Evolutionary conservation across 495 filamentous ascomycete species (phyloP).

Genomic region (Chaetomium cochliodes): DNA sequence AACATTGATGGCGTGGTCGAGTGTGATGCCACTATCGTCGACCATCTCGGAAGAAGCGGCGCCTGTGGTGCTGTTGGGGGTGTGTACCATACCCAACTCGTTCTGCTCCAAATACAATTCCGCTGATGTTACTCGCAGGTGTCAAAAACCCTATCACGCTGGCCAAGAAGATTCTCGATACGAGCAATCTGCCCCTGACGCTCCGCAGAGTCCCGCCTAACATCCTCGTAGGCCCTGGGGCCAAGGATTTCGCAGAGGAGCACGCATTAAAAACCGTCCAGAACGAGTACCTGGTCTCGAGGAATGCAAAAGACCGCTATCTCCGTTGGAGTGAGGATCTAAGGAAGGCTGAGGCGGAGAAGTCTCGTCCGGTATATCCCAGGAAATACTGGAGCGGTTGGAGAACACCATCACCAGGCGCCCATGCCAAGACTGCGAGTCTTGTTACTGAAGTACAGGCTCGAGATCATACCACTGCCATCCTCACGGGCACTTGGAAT

Average conservation of each 20-base stretch:
- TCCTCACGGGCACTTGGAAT: conserved; percentile 59
- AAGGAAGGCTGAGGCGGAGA: conserved; percentile 48
- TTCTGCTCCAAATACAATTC: not conserved
- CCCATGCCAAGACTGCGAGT: conserved; percentile 28
- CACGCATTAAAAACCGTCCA: conserved; percentile 66
- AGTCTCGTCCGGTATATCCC: not conserved
- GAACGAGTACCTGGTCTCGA: conserved; percentile 72
- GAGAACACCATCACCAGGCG: conserved; percentile 20
- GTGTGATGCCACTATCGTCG: conserved; percentile 88
- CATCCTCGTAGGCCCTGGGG: conserved; percentile 80
- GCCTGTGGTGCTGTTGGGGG: conserved; percentile 86
- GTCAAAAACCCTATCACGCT: conserved; percentile 89
- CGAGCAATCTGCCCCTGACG: conserved; percentile 67
- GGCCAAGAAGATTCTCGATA: conserved; percentile 77
- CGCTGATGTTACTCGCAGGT: conserved; percentile 50
- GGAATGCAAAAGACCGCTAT: conserved; percentile 70
- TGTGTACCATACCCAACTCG: conserved; percentile 47
- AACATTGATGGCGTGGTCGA: conserved; percentile 86
- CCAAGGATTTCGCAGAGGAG: conserved; percentile 77
- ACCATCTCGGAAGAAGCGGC: conserved; percentile 86
- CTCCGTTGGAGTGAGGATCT: conserved; percentile 75
- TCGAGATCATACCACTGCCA: conserved; percentile 51
- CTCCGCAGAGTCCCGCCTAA: conserved; percentile 89
- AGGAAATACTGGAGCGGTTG: conserved; percentile 18
- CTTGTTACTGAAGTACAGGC: conserved; percentile 23